A percentile compares a stretch with the other conserved stretches of the same genome.
Conservation (phyloP, 2,329 filamentous ascomycete genomes). For the Fusarium sp. region DNA sequence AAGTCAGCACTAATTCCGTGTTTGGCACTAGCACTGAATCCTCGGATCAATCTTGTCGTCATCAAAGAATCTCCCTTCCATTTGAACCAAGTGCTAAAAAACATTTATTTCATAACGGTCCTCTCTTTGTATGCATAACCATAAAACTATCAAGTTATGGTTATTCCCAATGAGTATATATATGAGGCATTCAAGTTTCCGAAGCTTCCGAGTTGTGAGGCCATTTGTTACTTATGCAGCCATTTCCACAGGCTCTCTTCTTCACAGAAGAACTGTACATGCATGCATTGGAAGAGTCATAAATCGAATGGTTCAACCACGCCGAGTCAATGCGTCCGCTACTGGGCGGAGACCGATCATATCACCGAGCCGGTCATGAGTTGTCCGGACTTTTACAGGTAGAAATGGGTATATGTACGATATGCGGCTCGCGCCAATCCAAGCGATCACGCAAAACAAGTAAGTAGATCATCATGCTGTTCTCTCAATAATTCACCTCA, state of each 20-base stretch:
- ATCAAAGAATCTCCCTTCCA: constrained; percentile 30
- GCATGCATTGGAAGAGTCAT: neutral
- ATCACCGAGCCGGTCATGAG: constrained; percentile 23
- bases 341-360: constrained; percentile 32
- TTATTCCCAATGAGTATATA: constrained; percentile 3
- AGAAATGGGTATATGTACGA: neutral
- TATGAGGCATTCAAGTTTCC: constrained; percentile 3
- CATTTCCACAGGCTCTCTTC: neutral
- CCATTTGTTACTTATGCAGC: neutral
- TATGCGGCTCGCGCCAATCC: neutral
- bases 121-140: constrained; percentile 18
- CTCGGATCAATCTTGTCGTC: constrained; percentile 27
- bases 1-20: constrained; percentile 39
- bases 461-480: neutral
- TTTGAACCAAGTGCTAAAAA: constrained; percentile 1
- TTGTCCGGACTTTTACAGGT: neutral
- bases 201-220: constrained; percentile 16
- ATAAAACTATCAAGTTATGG: constrained; percentile 24
- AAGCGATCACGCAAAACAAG: neutral
- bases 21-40: constrained; percentile 19
- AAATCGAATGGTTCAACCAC: constrained; percentile 6
- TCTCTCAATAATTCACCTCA: neutral
- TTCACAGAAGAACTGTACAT: neutral
- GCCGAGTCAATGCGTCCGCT: constrained; percentile 11
- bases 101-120: neutral